Evolutionary conservation across 495 filamentous ascomycete genomes (phyloP), one percentile per base, ranked within the genome.

Genomic region (Mycothermus thermophilus): DNA sequence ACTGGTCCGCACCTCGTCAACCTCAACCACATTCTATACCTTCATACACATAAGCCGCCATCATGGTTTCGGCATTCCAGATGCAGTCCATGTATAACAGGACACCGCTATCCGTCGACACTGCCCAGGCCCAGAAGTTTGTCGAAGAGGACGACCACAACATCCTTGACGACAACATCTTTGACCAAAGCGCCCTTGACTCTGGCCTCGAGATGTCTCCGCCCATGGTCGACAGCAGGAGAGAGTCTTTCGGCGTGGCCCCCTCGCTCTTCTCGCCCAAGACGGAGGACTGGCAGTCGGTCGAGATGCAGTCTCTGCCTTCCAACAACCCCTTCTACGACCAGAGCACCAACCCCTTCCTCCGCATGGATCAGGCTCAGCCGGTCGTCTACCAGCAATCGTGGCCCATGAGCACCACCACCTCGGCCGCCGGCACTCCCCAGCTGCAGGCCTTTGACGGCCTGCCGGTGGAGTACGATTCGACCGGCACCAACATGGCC

Each of bases 111-210:
- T 61, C 73, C 22, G 62, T 80, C 55, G 74, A 80, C 48, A 68
- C 76, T 34, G 67, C 42, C 46, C 58, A 67, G 41, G 53, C 62
- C 37, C 64, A 71, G 32, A 69, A 72, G 44, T 77, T 65, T 62
- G 71, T 78, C 42, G 80, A 86, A 42, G 82, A 87, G 40, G 82
- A 88, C 59, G 80, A 84, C 50, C 71, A 73, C 57, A 79, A 72
- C 54, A 79, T 86, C 56, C 63, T 92, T 43, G 83, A 92, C 60
- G 80, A 88, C 28, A 78, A 80, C 62, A 87, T 87, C 52, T 71
- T 88, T 42, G 83, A 86, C 55, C 66, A 64, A 43, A 69, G 61
- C 51, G 59, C 49, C 44, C 71, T 66, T 51, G 74, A 78, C 50
- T 73, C 72, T 11, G 72, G 75, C 22, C 62, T 83, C 45, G 77